A percentile compares a stretch with the other conserved stretches of the same genome.
phyloP scores from a whole-genome alignment of 345 rosid genomes.

The Populus tremula region DNA sequence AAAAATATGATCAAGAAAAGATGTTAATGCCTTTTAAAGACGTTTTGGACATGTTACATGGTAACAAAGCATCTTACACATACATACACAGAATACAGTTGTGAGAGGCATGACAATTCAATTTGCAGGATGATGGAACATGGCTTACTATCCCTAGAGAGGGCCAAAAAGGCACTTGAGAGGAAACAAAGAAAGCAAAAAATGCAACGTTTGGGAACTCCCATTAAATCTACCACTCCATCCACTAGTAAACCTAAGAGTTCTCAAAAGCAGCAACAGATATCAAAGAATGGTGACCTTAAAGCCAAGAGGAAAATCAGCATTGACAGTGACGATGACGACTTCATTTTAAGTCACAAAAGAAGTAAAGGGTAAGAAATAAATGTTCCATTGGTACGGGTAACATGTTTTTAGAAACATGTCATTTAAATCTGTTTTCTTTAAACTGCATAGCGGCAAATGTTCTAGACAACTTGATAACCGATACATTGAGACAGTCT shows the following conservation, averaged over 20 bases:
- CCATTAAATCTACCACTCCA: slow-evolving; percentile 49
- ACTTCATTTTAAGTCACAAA: slow-evolving; percentile 55
- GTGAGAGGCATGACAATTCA: not conserved
- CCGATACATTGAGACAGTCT: slow-evolving; percentile 29
- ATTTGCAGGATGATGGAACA: slow-evolving; percentile 95
- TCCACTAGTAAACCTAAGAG: slow-evolving; percentile 48
- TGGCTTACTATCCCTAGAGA: slow-evolving; percentile 74
- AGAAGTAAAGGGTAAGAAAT: slow-evolving; percentile 63
- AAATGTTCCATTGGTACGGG: slow-evolving; percentile 13
- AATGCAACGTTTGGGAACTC: slow-evolving; percentile 67
- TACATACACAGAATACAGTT: not conserved
- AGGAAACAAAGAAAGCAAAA: slow-evolving; percentile 89
- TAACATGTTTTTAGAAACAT: slow-evolving; percentile 17
- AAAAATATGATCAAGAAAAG: not conserved
- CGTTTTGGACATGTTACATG: not conserved
- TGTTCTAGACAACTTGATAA: slow-evolving; percentile 12
- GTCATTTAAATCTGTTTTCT: slow-evolving; percentile 22
- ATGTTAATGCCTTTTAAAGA: not conserved
- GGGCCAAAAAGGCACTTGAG: slow-evolving; percentile 68
- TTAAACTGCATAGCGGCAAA: slow-evolving; percentile 15
- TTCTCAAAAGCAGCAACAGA: slow-evolving; percentile 53
- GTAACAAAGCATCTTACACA: not conserved
- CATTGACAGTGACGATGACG: slow-evolving; percentile 48
- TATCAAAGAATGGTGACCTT: slow-evolving; percentile 56
- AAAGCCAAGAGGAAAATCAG: slow-evolving; percentile 60